Base-by-base conservation (phyloP, 352 stramenopile species). In the Pythium sukuiense region DNA sequence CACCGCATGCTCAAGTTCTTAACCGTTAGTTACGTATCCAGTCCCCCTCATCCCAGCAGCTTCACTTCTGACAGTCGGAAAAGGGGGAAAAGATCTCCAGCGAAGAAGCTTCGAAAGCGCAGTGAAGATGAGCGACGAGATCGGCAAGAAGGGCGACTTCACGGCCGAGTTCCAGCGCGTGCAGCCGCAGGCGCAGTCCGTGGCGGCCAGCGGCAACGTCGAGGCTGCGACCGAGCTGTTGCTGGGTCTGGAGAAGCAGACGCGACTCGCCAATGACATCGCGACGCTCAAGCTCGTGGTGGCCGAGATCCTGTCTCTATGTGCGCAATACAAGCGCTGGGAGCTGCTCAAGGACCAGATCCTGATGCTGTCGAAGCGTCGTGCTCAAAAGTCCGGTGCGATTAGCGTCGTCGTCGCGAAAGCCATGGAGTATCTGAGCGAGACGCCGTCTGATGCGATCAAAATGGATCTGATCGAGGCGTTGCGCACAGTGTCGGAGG, bases 401-500 rank as follows among this genome's bases (percentile, higher is more conserved):
- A 83, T 98, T 55, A 83, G 83, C 24, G 80, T 92, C 27, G 81
- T 97, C 43, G 91, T 98, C 55, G 81, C 96, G 59, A 77, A 80
- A 35, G 77, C 91, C 20, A 96, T 95, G 78, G 80, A 85, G 65
- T 95, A 89, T 63, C 67, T 97, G 29, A 60, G 72, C 18, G 76
- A 90, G 33, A 87, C 87, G 63, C 87, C 82, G 35, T 88, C 82
- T 7, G 84, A 97, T 59, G 81, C 97, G 53, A 77, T 91, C 41
- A 95, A 96, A 66, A 89, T 97, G 71, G 76, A 93, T 11, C 81
- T 99, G n/a, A 97, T 99, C 54, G 83, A 96, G 50, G 81, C 92
- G 54, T 74, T 99, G 65, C 87, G 97, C 35, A 79, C 91, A 20
- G 97, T 99, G 60, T 97, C 92, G 1, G 95, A 99, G 61, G 97